Evolutionary conservation across 805 yeast genomes (phyloP).

Genomic region (Maudiozyma serrabonitensis): DNA sequence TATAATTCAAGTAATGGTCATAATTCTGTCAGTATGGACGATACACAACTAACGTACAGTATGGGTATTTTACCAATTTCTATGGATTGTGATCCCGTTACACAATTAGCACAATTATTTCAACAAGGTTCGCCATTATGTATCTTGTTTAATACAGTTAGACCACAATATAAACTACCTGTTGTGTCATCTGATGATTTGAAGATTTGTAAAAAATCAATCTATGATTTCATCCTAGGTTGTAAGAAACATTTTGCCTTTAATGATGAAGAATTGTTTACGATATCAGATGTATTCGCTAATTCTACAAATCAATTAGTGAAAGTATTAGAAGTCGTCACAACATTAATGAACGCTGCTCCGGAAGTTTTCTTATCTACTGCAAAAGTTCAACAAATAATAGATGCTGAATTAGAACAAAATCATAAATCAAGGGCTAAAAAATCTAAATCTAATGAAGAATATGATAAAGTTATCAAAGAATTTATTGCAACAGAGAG

Average conservation of each 20-base stretch:
- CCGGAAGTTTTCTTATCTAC: conserved; percentile 33
- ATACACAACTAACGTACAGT: conserved; percentile 45
- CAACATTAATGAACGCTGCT: conserved; percentile 48
- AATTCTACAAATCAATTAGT: conserved; percentile 71
- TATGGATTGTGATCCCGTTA: conserved; percentile 79
- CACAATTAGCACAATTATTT: conserved; percentile 78
- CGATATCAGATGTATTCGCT: conserved; percentile 81
- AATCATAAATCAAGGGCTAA: conserved; percentile 6
- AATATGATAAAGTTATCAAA: conserved; percentile 51
- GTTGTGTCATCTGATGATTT: conserved; percentile 70
- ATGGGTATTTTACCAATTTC: conserved; percentile 72
- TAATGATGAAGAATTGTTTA: conserved; percentile 75
- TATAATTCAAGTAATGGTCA: conserved; percentile 14
- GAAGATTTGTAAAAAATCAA: conserved; percentile 76
- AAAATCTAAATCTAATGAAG: conserved; percentile 23
- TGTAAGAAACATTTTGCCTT: conserved; percentile 68
- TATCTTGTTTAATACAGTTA: conserved; percentile 64
- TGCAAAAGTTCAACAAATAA: conserved; percentile 22
- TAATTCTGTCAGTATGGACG: conserved; percentile 22
- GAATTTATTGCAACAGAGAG: conserved; percentile 88
- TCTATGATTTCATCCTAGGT: conserved; percentile 81
- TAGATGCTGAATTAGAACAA: conserved; percentile 12
- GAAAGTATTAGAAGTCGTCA: conserved; percentile 65
- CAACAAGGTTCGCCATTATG: conserved; percentile 92
- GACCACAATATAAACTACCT: conserved; percentile 48